These are phyloP conservation scores for Plasmodium blacklocki DNA, from an alignment of 169 alveolate species.

Conservation along the genomic window DNA sequence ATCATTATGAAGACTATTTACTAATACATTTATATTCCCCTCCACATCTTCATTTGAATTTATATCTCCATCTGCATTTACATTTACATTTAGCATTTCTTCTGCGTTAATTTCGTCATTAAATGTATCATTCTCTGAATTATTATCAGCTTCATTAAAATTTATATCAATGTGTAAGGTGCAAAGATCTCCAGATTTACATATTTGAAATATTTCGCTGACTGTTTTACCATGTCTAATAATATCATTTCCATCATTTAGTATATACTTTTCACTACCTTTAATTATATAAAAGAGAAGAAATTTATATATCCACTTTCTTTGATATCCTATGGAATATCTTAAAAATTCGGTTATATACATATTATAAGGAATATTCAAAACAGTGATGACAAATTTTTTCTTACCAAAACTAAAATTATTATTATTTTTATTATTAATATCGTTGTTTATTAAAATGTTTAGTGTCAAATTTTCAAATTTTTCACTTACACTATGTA, in stretches of 20 bases:
- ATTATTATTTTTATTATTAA: neutral
- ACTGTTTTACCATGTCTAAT: conserved; percentile 48
- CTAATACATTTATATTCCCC: neutral
- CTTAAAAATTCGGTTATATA: conserved; percentile 48
- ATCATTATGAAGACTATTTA: neutral
- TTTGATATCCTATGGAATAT: conserved; percentile 64
- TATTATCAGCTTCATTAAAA: neutral
- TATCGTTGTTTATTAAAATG: neutral
- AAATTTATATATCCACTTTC: conserved; percentile 73
- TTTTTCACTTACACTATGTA: conserved; percentile 8
- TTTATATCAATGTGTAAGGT: conserved; percentile 34
- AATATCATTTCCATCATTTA: conserved; percentile 23
- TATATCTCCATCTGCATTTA: no score
- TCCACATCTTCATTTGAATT: no score
- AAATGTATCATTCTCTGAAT: neutral
- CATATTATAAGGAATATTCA: conserved; percentile 62
- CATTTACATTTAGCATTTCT: neutral
- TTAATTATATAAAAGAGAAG: conserved; percentile 38
- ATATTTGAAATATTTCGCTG: conserved; percentile 49
- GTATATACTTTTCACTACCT: conserved; percentile 34
- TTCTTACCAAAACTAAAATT: conserved; percentile 29
- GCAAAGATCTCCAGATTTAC: conserved; percentile 38
- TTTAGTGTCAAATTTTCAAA: conserved; percentile 11
- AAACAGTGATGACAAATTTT: conserved; percentile 31
- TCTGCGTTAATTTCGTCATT: neutral